Evolutionary conservation across 2,329 filamentous ascomycete genomes (phyloP).

Genomic region (Aspergillus latus): DNA sequence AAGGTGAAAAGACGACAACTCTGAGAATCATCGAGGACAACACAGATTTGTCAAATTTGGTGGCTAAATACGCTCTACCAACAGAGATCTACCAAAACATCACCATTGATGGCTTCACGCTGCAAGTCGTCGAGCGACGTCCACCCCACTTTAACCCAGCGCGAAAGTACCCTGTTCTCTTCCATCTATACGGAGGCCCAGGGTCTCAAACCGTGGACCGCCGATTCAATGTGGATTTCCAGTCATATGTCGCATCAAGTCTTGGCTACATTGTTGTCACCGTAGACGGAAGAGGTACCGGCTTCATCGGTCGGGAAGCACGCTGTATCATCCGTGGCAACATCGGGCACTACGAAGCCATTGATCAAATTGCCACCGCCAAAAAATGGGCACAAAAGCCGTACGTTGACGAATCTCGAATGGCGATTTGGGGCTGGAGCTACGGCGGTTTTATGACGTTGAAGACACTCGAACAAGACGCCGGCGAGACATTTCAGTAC

Average conservation of each 20-base stretch:
- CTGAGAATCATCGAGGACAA: conserved; percentile 79
- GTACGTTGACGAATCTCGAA: conserved; percentile 77
- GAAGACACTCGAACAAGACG: conserved; percentile 91
- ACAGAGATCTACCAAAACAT: conserved; percentile 79
- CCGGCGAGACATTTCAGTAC: conserved; percentile 85
- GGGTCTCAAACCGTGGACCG: conserved; percentile 87
- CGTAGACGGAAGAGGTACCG: conserved; percentile 89
- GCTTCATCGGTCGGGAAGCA: conserved; percentile 80
- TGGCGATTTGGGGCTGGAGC: conserved; percentile 98
- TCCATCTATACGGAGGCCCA: conserved; percentile 91
- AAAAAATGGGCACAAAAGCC: conserved; percentile 76
- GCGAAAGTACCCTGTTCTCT: conserved; percentile 89
- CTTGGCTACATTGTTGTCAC: conserved; percentile 94
- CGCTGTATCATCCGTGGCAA: conserved; percentile 80
- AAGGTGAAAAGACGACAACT: conserved; percentile 64
- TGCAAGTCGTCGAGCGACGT: conserved; percentile 77
- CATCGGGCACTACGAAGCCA: conserved; percentile 79
- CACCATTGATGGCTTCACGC: conserved; percentile 73
- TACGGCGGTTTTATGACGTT: conserved; percentile 94
- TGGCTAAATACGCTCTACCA: conserved; percentile 76
- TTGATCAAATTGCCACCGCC: conserved; percentile 87
- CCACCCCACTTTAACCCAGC: conserved; percentile 83
- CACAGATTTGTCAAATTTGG: conserved; percentile 64
- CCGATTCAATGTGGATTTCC: conserved; percentile 80
- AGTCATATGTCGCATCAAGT: conserved; percentile 79